Base-by-base conservation (phyloP, 2,329 filamentous ascomycete genomes). In the Aschersonia sp. region DNA sequence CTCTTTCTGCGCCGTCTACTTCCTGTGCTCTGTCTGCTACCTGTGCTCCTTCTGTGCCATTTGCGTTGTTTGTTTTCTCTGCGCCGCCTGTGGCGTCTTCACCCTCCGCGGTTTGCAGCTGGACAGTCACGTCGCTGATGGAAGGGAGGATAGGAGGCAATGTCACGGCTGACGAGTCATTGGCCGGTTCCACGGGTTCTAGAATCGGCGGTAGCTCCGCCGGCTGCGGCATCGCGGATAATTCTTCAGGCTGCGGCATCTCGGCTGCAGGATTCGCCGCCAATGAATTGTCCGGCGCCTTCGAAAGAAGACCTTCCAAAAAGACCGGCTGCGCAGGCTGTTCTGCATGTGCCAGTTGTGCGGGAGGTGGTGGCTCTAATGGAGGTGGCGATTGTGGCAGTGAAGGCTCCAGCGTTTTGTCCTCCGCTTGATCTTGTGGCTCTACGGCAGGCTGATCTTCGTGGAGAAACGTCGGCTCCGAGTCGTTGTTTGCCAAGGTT, bases 81-180 rank as follows among this genome's bases (percentile, higher is more conserved):
- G 22, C 12, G 43, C 48, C 48, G 41, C 51, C 49, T 45, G 45
- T 46, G 39, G 43, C 30, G 44, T 45, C 44, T 45, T 51, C 50
- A n/a, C 42, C 46, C 9, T 42, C 45, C 11, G 12, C 30, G 6
- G 30, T 46, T 41, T 10, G 11, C 31, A 12, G 29, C 42, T n/a
- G 29, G 29, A 14, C 43, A 43, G 7, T 40, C 35, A 37, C 35
- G 35, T 37, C 8, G 35, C 29, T 11, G 30, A 44, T 29, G 12
- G 48, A 35, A 10, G 48, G 35, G 12, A 42, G 29, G 6, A 37
- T 32, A 22, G 41, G 30, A 30, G 45, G 45, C 5, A 29, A 8
- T 43, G 32, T 10, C 2, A 44, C 7, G n/a, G 30, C 4, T 22
- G 35, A 37, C 8, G 35, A 5, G 35, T 12, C 8, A 12, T 37